Base-by-base conservation (phyloP, 768 basidiomycete genomes). In the Pleurotus giganteus region DNA sequence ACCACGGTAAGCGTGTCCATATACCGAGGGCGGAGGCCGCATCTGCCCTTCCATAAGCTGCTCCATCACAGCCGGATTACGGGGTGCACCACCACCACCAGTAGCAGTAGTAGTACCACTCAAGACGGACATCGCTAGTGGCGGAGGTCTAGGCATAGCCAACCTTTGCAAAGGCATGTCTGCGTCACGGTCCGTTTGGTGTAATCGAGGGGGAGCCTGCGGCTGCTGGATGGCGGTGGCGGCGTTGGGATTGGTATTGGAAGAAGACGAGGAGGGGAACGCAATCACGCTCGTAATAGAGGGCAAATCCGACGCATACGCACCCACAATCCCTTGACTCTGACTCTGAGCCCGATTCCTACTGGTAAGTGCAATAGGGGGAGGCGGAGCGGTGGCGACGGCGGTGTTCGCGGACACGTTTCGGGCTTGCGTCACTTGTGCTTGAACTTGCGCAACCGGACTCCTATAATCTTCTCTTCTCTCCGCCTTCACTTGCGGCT, bases 211-310 rank as follows among this genome's bases (percentile, higher is more conserved):
- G 39, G 39, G 13, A 2, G 39, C 13, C 12, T 3, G n/a, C 15
- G 19, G 39, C 7, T n/a, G n/a, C 13, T n/a, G 39, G 39, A n/a
- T 41, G 39, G 39, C 11, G 4, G 27, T 27, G 2, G 45, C 27
- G 13, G 45, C 2, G 27, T 5, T 2, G 3, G 15, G 17, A 28
- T 15, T 32, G 15, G 17, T 23, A 34, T 2, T 37, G 7, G 34
- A 12, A 1, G 34, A 6, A 15, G 32, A 17, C 4, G 13, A 12
- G 13, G 49, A 31, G 13, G 49, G 49, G 24, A 51, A 51, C 11
- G 49, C 49, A 36, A 51, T 36, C 8, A 51, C 31, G 1, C 49
- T 51, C 31, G 19, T 51, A 17, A 51, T 51, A 0, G 49, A 51
- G 4, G 34, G 34, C 49, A 51, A 36, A 15, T 23, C 32, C 8